Base-by-base conservation (phyloP, 352 stramenopile genomes). In the Pythium periplocum region DNA sequence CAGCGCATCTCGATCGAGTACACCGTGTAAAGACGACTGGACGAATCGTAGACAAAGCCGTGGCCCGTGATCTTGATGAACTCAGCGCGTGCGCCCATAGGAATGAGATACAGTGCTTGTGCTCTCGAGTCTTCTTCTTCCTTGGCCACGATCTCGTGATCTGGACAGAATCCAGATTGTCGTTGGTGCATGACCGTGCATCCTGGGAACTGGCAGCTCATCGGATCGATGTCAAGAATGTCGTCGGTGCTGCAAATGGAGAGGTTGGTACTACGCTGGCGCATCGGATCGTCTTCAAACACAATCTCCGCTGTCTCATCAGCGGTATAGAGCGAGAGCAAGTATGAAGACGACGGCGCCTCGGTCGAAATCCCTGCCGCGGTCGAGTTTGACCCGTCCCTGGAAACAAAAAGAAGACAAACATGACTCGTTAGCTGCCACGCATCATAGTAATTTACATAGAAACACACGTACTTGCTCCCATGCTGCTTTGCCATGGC, bases 301-400 rank as follows among this genome's bases (percentile, higher is more conserved):
- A 87, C 82, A 59, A 92, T 87, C 48, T 90, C 82, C 0, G 77
- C 79, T 1, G 82, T 92, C 66, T 89, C 82, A 42, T 92, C 82
- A 4, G 78, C 75, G 1, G 82, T 84, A 61, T 92, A 92, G 26
- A 90, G 53, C 57, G 79, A 83, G 45, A 92, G 58, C 44, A 92
- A 66, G 46, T 90, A 85, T 26, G 77, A 86, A 36, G 78, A 87
- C 56, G 66, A 75, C 35, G 73, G 73, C 50, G 66, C 62, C 17
- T 68, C 58, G 34, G 6, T 50, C 52, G 2, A 17, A 26, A 26
- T 26, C 17, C 17, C 17, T 26, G 17, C 17, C 17, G 17, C 17
- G 17, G 17, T 26, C 17, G 17, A 26, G 17, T 26, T 26, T 26
- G 17, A 26, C 17, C 17, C 17, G 17, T 26, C 17, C 17, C 17